Evolutionary conservation across 2,329 filamentous ascomycete species (phyloP).

Genomic region (Cladosporium velox): DNA sequence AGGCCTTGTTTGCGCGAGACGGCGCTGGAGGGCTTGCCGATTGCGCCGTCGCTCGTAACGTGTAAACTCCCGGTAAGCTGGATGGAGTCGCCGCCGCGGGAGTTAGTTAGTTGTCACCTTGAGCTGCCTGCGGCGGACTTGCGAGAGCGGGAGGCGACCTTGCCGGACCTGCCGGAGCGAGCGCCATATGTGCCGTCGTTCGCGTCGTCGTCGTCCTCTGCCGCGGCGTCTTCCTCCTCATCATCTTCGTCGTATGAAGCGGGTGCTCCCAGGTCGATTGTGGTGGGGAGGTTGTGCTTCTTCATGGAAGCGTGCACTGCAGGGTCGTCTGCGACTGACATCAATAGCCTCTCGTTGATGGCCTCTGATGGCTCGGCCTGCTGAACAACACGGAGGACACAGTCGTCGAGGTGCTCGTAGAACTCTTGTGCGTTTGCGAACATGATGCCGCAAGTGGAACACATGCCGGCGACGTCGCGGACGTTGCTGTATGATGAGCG

Average conservation of each 20-base stretch:
- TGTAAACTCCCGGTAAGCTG: conserved; percentile 24
- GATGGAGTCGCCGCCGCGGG: conserved; percentile 46
- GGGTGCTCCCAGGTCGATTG: conserved; percentile 46
- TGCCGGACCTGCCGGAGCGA: conserved; percentile 49
- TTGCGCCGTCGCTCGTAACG: conserved; percentile 40
- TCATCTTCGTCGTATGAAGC: conserved; percentile 54
- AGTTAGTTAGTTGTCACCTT: conserved; percentile 52
- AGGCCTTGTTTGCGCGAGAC: conserved; percentile 52
- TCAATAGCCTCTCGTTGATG: conserved; percentile 57
- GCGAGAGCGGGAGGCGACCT: conserved; percentile 47
- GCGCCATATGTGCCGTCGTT: conserved; percentile 58
- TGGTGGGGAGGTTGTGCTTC: conserved; percentile 56
- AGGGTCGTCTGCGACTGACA: conserved; percentile 62
- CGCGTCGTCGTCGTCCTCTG: conserved; percentile 49
- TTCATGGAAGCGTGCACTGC: conserved; percentile 60
- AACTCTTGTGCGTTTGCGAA: conserved; percentile 92
- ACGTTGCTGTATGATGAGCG: conserved; percentile 73
- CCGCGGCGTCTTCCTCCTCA: conserved; percentile 62
- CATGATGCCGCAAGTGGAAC: conserved; percentile 83
- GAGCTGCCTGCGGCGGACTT: conserved; percentile 52
- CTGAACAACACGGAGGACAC: conserved; percentile 64
- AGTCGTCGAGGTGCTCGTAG: conserved; percentile 88
- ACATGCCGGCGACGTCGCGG: conserved; percentile 78
- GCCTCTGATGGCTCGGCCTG: conserved; percentile 60
- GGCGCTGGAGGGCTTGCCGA: conserved; percentile 46